Base-by-base conservation (phyloP, 768 basidiomycete species). In the Cystofilobasidium macerans region DNA sequence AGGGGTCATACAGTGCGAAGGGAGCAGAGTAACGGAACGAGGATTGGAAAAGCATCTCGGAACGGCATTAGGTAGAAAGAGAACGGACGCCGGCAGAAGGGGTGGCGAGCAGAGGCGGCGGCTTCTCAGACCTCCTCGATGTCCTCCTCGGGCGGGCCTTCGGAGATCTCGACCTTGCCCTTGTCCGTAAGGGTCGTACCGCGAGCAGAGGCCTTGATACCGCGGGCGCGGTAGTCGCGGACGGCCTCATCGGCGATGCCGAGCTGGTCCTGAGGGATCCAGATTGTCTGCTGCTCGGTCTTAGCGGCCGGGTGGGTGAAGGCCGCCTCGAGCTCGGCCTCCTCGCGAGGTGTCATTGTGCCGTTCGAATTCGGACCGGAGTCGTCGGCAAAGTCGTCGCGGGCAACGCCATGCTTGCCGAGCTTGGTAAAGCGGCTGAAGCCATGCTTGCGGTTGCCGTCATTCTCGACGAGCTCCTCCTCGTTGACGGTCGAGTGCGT, bases 231-330 rank as follows among this genome's bases (percentile, higher is more conserved):
- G 73, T 85, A 85, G 69, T 76, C 82, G 68, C 77, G 73, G 69
- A 81, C 83, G 78, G 89, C 88, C 64, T 80, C 83, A 36, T 73
- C 72, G 68, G 82, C 82, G 42, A 78, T 76, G 0, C 80, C 82
- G 62, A 90, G 72, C 12, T 85, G 84, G 73, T 98, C 94, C 43
- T 78, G 76, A 26, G 94, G 89, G 62, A 97, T 75, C 94, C 94
- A 98, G 36, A 97, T 78, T 6, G 83, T 79, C 69, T 85, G 80
- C 76, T 91, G 87, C 83, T 70, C 70, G 36, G 74, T 82, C 62
- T 83, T 80, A 28, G 79, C 75, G 9, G 90, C 90, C 20, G 94
- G 94, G 71, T 94, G 94, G 54, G 87, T 84, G 77, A 94, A 97
- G 30, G 78, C 77, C 64, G 75, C 62, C 57, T 75, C 75, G 56